Base-by-base conservation (phyloP, 2,329 filamentous ascomycete species). In the Stagonosporopsis rhizophila region DNA sequence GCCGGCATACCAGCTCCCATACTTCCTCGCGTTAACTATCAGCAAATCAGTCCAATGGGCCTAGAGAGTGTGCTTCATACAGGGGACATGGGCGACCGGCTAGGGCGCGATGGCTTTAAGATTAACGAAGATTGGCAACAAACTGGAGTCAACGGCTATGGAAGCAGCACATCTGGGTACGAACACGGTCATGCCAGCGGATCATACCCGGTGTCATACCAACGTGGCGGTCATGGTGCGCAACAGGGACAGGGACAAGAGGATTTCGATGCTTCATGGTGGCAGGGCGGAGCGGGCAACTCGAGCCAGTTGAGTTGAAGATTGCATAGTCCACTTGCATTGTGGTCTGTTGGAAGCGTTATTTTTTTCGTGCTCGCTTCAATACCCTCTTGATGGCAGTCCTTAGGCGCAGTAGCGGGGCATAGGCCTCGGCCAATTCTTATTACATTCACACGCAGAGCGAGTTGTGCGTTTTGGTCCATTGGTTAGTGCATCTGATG, bases 1-100 rank as follows among this genome's bases (percentile, higher is more conserved):
- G 71, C 74, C 1, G 73, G 73, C 2, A 69, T 79, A 51, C 75
- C 71, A 45, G 73, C 76, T 7, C 77, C 78, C 2, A 71, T 75
- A 6, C 45, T 74, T 0, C 67, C 67, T 1, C 61, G 69, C n/a
- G 68, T 57, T 37, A 69, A 52, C 32, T 68, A 66, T 53, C 58
- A 62, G 23, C 66, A 69, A 25, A 55, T 66, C 14, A 65, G 67
- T 17, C 72, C 72, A 3, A 76, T 77, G 74, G 74, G 72, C 12
- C 40, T 76, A 7, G 66, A 71, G n/a, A 72, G 61, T 27, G 71
- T 76, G 46, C 59, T 76, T 42, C 52, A 68, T 51, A 47, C 50
- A 7, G 56, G 58, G 5, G 64, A 75, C 27, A 67, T 71, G 38
- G 73, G 69, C 49, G 70, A 75, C 12, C 62, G 71, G 4, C 64